Evolutionary conservation across 2,329 filamentous ascomycete species (phyloP).

Genomic region (Pseudogymnoascus sp.): DNA sequence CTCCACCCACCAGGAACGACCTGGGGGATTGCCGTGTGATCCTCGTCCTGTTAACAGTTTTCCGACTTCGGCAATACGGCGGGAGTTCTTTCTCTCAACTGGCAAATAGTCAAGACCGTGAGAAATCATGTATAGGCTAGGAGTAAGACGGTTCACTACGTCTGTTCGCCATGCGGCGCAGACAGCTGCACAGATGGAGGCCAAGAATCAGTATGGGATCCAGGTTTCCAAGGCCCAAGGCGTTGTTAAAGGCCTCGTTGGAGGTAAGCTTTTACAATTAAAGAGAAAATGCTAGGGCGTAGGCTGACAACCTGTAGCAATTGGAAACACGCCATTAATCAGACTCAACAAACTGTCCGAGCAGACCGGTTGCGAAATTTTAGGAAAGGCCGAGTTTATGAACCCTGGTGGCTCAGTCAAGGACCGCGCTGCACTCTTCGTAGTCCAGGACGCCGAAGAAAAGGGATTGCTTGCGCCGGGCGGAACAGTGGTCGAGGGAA

Average conservation of each 20-base stretch:
- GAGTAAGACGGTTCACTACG: slow-evolving; percentile 48
- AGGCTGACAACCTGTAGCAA: slow-evolving; percentile 50
- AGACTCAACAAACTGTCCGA: slow-evolving; percentile 80
- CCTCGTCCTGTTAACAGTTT: background rate
- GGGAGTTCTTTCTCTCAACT: background rate
- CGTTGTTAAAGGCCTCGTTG: slow-evolving; percentile 57
- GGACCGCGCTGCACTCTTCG: slow-evolving; percentile 89
- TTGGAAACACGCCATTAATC: slow-evolving; percentile 95
- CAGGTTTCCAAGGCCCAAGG: slow-evolving; percentile 61
- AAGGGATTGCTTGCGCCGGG: slow-evolving; percentile 73
- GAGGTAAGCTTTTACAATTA: slow-evolving; percentile 42
- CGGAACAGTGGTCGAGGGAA: slow-evolving; percentile 94
- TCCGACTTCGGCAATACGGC: background rate
- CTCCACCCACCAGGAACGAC: background rate
- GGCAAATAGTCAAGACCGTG: slow-evolving; percentile 2
- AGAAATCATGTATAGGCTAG: slow-evolving; percentile 16
- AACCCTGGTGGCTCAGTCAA: slow-evolving; percentile 96
- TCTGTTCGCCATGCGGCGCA: slow-evolving; percentile 45
- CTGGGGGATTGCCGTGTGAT: background rate
- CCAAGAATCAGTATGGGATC: slow-evolving; percentile 48
- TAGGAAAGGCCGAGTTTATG: slow-evolving; percentile 98
- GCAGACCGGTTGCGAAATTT: slow-evolving; percentile 85
- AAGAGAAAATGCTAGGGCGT: background rate
- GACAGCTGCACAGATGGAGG: slow-evolving; percentile 38
- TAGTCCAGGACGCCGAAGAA: slow-evolving; percentile 90